phyloP scores from a whole-genome alignment of 2,329 filamentous ascomycete species.

The Pseudogymnoascus sp. region DNA sequence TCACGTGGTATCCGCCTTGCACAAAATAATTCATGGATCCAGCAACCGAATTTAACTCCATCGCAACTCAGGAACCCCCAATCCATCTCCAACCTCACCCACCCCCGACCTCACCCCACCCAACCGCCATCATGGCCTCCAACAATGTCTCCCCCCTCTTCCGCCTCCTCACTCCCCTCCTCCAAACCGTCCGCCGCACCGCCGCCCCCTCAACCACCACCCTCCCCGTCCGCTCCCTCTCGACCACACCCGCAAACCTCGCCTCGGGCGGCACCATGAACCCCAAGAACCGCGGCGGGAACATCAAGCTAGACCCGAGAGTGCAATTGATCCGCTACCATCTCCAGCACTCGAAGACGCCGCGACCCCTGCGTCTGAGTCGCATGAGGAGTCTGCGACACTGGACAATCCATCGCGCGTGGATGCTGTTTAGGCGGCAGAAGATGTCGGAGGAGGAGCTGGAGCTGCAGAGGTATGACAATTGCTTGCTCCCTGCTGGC shows the following conservation, averaged over 20 bases:
- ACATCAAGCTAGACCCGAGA: conserved; percentile 20
- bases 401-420: conserved; percentile 98
- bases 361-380: conserved; percentile 76
- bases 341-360: conserved; percentile 59
- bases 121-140: conserved; percentile 16
- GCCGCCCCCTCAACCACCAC: background rate
- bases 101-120: background rate
- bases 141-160: conserved; percentile 16
- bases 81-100: conserved; percentile 6
- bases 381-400: conserved; percentile 83
- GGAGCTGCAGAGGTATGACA: conserved; percentile 60
- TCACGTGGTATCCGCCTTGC: background rate
- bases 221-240: conserved; percentile 16
- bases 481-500: background rate
- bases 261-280: conserved; percentile 12
- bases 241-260: conserved; percentile 13
- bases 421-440: conserved; percentile 70
- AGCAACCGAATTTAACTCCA: conserved; percentile 8
- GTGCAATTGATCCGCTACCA: conserved; percentile 60
- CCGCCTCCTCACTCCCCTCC: conserved; percentile 22
- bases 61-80: conserved; percentile 7
- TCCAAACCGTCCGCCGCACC: conserved; percentile 18
- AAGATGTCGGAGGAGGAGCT: conserved; percentile 54
- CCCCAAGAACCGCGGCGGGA: conserved; percentile 8
- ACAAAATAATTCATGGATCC: conserved; percentile 2